Evolutionary conservation across 176 grass and related monocot species (phyloP), one percentile per base, ranked within the genome.

Genomic region (Eleusine coracana): DNA sequence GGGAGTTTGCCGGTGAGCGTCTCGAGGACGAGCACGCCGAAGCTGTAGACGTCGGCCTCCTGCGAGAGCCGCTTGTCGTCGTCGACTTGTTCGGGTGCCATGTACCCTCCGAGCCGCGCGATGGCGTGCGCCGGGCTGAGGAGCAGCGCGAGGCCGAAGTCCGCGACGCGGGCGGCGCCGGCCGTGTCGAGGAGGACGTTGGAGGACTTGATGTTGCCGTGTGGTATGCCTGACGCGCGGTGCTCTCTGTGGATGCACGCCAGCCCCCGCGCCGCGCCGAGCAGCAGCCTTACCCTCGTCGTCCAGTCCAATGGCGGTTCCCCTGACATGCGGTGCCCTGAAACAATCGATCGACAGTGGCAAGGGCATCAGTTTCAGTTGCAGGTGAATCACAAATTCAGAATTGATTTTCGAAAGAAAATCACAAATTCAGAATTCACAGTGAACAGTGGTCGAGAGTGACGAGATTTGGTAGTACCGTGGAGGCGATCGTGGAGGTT

Each of bases 401-500:
- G 2, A 34, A 34, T 34, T 34, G 25, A 25, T 25, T 25, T 25
- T 25, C 25, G 25, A 25, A 25, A 25, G 25, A 25, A 25, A 3
- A 29, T 10, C 3, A 61, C 21, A 10, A 3, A 7, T 27, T n/a
- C 31, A 34, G 2, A 34, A 34, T 34, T 34, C 25, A 25, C 25
- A 25, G 25, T 25, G 25, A 25, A 25, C 25, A 25, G 25, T 25
- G 25, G 25, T 25, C 25, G 25, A 25, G 25, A 25, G 25, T 25
- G 38, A 3, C 12, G 2, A 2, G 29, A 0, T 5, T 51, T 14
- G 3, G 2, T 51, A 4, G 56, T 87, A 98, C 96, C 96, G 76
- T 98, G 96, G 60, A 98, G 92, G 78, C 93, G 87, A 76, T 92
- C 88, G 49, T 92, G 95, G 79, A 98, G 92, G 92, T 92, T 98